Evolutionary conservation across 1,284 basidiomycete species (phyloP).

Genomic region (Rhodotorula sp.): DNA sequence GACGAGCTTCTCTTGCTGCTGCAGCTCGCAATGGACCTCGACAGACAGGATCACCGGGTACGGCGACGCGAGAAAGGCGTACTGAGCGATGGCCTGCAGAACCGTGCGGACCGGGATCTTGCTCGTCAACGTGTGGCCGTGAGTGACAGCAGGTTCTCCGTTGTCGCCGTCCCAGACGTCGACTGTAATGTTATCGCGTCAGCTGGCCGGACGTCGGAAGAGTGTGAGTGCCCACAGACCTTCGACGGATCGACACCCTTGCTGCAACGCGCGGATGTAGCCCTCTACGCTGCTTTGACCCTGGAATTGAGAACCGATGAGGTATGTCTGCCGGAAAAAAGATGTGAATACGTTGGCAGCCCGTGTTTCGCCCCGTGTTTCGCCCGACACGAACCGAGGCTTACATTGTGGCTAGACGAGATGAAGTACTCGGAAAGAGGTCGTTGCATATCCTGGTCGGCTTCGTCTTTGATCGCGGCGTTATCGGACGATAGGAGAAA

Average conservation of each 20-base stretch:
- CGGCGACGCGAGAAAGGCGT: conserved; percentile 88
- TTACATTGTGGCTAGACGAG: conserved; percentile 83
- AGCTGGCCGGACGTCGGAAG: conserved; percentile 1
- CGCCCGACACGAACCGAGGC: too few relatives aligned
- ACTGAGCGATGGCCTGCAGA: conserved; percentile 81
- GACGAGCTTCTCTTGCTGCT: conserved; percentile 80
- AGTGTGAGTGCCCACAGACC: conserved; percentile 52
- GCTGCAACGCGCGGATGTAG: conserved; percentile 86
- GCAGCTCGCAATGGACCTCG: conserved; percentile 81
- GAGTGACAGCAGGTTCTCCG: conserved; percentile 75
- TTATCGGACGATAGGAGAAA: conserved; percentile 74
- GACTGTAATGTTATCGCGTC: conserved; percentile 57
- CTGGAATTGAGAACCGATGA: conserved; percentile 89
- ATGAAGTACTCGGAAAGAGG: conserved; percentile 88
- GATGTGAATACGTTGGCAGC: too few relatives aligned
- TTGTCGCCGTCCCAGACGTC: conserved; percentile 88
- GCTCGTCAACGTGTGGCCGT: conserved; percentile 87
- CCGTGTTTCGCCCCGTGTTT: too few relatives aligned
- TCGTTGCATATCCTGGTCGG: conserved; percentile 64
- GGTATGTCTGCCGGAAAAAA: conserved; percentile 63
- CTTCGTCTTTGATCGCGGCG: conserved; percentile 56
- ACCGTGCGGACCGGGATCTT: conserved; percentile 81
- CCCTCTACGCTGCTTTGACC: conserved; percentile 93
- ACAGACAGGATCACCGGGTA: conserved; percentile 94
- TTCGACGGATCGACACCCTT: conserved; percentile 89